Evolutionary conservation across 1,139 yeast genomes (phyloP).

Genomic region (Nakaseomyces kungkrabaensis): DNA sequence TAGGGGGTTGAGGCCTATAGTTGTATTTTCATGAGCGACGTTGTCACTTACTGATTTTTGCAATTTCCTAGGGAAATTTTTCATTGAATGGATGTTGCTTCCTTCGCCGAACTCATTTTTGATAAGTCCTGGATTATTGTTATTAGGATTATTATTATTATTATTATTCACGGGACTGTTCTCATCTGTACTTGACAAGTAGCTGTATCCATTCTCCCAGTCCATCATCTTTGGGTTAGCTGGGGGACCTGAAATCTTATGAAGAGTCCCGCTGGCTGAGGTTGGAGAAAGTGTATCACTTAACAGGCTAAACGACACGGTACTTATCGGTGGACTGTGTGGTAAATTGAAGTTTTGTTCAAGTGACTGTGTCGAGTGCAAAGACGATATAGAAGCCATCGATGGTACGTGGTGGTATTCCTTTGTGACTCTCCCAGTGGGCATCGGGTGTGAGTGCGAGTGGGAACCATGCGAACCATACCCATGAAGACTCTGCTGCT

Average conservation of each 20-base stretch:
- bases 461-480: slow-evolving; percentile 4
- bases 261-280: slow-evolving; percentile 17
- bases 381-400: slow-evolving; percentile 23
- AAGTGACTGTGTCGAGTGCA: slow-evolving; percentile 26
- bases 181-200: not conserved
- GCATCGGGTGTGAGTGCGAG: slow-evolving; percentile 1
- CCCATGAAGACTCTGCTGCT: not conserved
- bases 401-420: slow-evolving; percentile 25
- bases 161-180: not conserved
- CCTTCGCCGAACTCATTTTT: not conserved
- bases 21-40: slow-evolving; percentile 11
- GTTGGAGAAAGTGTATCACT: slow-evolving; percentile 2
- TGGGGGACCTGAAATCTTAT: not conserved
- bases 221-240: not conserved
- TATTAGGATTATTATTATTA: no score
- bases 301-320: slow-evolving; percentile 6
- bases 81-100: slow-evolving; percentile 4
- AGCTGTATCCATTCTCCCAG: slow-evolving; percentile 1
- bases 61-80: slow-evolving; percentile 5
- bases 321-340: slow-evolving; percentile 20
- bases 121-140: not conserved
- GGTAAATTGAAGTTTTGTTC: slow-evolving; percentile 24
- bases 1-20: slow-evolving; percentile 27
- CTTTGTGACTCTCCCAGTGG: slow-evolving; percentile 22
- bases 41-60: slow-evolving; percentile 8